Conservation (phyloP, 192 early-diverging fungal species). For the Phycomyces blakesleeanus region DNA sequence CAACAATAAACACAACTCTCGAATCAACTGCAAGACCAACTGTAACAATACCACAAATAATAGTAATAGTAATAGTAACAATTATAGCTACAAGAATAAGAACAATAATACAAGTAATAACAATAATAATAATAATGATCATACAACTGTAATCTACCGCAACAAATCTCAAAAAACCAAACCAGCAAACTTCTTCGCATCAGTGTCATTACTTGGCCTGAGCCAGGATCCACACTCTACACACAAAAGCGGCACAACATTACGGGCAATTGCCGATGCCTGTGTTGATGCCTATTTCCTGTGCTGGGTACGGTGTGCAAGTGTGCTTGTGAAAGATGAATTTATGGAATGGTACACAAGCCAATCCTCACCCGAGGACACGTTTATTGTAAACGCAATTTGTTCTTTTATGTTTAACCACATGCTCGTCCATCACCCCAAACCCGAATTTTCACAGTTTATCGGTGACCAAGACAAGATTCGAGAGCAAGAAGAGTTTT, state of each 20-base stretch:
- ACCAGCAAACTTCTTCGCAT: conserved; percentile 25
- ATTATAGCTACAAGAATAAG: no score
- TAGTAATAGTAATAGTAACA: no score
- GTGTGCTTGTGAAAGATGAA: conserved; percentile 27
- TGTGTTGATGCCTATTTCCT: conserved; percentile 32
- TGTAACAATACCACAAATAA: no score
- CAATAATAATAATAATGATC: no score
- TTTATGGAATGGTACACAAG: conserved; percentile 35
- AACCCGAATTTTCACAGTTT: conserved; percentile 3
- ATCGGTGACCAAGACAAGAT: conserved; percentile 22
- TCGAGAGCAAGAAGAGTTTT: conserved; percentile 34
- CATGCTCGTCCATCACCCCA: conserved; percentile 27
- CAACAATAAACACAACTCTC: no score
- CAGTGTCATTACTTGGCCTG: conserved; percentile 13
- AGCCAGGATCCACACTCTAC: neutral
- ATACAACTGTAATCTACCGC: conserved; percentile 17
- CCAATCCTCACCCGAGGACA: conserved; percentile 15
- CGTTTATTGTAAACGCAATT: conserved; percentile 37
- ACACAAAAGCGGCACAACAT: conserved; percentile 9
- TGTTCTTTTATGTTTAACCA: conserved; percentile 24
- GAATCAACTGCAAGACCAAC: no score
- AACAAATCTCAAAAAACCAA: conserved; percentile 22
- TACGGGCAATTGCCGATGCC: conserved; percentile 24
- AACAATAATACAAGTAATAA: no score
- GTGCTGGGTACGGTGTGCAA: conserved; percentile 33